A percentile compares a stretch with the other conserved stretches of the same genome.
Conservation (phyloP, 2,329 filamentous ascomycete species). For the Hirsutella rhossiliensis region DNA sequence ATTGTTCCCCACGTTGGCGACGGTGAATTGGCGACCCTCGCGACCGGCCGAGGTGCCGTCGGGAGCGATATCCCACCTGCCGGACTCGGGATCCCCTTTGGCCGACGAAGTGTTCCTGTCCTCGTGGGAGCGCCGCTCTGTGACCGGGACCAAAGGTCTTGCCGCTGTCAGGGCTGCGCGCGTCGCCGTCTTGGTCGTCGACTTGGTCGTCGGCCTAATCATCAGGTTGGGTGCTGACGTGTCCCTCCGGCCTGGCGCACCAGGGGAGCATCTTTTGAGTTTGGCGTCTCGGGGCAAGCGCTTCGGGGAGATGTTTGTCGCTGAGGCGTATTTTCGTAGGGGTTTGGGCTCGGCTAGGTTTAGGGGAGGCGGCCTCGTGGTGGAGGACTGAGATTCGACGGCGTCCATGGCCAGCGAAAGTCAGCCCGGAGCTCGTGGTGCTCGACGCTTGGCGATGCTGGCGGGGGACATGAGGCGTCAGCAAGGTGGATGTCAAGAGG, state of each 20-base stretch:
- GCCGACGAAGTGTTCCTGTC: slow-evolving; percentile 22
- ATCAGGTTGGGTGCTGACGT: slow-evolving; percentile 4
- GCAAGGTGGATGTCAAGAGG: background rate
- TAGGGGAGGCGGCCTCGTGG: slow-evolving; percentile 5
- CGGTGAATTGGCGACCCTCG: slow-evolving; percentile 62
- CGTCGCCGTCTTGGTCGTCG: slow-evolving; percentile 2
- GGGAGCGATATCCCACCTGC: slow-evolving; percentile 43
- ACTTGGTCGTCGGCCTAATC: background rate
- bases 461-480: background rate
- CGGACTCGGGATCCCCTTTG: slow-evolving; percentile 41
- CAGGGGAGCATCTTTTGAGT: slow-evolving; percentile 2
- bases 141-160: slow-evolving; percentile 31
- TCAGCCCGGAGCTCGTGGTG: slow-evolving; percentile 6
- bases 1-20: slow-evolving; percentile 73
- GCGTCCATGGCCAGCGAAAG: slow-evolving; percentile 10
- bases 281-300: slow-evolving; percentile 3
- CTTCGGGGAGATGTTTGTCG: slow-evolving; percentile 3
- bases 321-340: background rate
- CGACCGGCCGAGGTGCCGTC: slow-evolving; percentile 50
- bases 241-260: slow-evolving; percentile 3
- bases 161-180: slow-evolving; percentile 9
- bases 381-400: slow-evolving; percentile 7
- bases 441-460: slow-evolving; percentile 4
- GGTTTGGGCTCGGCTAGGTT: slow-evolving; percentile 1
- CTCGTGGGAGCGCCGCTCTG: slow-evolving; percentile 32